Percentiles rank a stretch among this genome's conserved stretches.
These are phyloP conservation scores for Ilyonectria destructans DNA, from an alignment of 2,329 filamentous ascomycete species.

Conservation along the genomic window DNA sequence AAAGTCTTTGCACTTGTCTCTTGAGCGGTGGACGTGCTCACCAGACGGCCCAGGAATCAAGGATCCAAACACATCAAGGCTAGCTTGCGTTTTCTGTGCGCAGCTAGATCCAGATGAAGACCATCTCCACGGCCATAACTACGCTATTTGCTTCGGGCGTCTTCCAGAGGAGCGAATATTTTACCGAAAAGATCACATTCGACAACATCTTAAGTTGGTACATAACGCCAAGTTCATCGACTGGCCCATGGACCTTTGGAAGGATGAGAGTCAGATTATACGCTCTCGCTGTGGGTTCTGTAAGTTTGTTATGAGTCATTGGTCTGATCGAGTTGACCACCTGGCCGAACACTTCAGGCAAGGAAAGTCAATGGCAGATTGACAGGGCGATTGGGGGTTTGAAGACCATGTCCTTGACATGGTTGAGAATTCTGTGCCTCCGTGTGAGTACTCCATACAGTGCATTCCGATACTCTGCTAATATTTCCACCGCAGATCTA, in stretches of 20 bases:
- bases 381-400: slow-evolving; percentile 60
- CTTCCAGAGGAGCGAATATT: slow-evolving; percentile 59
- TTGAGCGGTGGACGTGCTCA: slow-evolving; percentile 61
- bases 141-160: slow-evolving; percentile 65
- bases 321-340: slow-evolving; percentile 56
- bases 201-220: slow-evolving; percentile 58
- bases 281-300: slow-evolving; percentile 58
- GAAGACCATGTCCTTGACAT: slow-evolving; percentile 54
- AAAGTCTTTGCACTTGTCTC: slow-evolving; percentile 61
- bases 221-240: slow-evolving; percentile 57
- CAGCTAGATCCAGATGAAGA: slow-evolving; percentile 47
- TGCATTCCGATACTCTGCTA: background rate
- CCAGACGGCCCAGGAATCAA: slow-evolving; percentile 54
- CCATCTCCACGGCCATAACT: slow-evolving; percentile 55
- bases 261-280: slow-evolving; percentile 49
- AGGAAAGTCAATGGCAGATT: slow-evolving; percentile 57
- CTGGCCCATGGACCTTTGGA: slow-evolving; percentile 62
- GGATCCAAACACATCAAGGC: slow-evolving; percentile 58
- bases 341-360: slow-evolving; percentile 59
- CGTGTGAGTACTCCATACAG: slow-evolving; percentile 43
- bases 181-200: slow-evolving; percentile 59
- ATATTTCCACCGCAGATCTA: slow-evolving; percentile 46
- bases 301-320: slow-evolving; percentile 52
- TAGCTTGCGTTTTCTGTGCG: slow-evolving; percentile 56
- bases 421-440: slow-evolving; percentile 59